Evolutionary conservation across 441 rosid species (phyloP).

Genomic region (Adansonia madagascariensis): DNA sequence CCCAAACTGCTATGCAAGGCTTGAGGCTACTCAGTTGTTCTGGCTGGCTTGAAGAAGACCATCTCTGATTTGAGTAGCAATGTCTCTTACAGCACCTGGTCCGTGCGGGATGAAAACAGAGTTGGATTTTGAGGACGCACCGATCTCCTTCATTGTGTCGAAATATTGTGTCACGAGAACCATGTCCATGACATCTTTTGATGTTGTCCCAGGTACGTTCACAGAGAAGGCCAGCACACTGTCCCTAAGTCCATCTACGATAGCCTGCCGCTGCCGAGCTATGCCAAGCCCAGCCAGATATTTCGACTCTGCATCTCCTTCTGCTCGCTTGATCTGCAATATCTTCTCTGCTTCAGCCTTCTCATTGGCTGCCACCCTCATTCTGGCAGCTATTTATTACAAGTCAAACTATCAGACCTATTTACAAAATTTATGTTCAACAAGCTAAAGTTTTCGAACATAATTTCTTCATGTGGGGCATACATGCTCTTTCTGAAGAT

Average conservation of each 20-base stretch:
- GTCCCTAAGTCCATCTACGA: constrained; percentile 59
- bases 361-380: constrained; percentile 64
- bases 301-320: constrained; percentile 72
- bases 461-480: neutral
- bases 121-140: constrained; percentile 42
- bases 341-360: constrained; percentile 77
- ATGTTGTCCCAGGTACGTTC: constrained; percentile 52
- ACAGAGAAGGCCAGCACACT: constrained; percentile 55
- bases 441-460: neutral
- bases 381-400: constrained; percentile 56
- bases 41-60: constrained; percentile 41
- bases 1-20: neutral
- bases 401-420: constrained; percentile 2
- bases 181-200: constrained; percentile 60
- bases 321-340: constrained; percentile 68
- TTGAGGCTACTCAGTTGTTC: neutral
- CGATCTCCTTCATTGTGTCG: constrained; percentile 58
- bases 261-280: constrained; percentile 58
- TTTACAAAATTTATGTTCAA: neutral
- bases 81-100: constrained; percentile 52
- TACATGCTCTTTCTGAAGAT: constrained; percentile 1
- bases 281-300: constrained; percentile 56
- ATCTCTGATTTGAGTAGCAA: constrained; percentile 51
- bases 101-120: constrained; percentile 54
- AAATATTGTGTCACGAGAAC: constrained; percentile 60